A percentile compares a stretch with the other conserved stretches of the same genome.
Conservation (phyloP, 371 early-diverging fungal species). For the Umbelopsis sp. region DNA sequence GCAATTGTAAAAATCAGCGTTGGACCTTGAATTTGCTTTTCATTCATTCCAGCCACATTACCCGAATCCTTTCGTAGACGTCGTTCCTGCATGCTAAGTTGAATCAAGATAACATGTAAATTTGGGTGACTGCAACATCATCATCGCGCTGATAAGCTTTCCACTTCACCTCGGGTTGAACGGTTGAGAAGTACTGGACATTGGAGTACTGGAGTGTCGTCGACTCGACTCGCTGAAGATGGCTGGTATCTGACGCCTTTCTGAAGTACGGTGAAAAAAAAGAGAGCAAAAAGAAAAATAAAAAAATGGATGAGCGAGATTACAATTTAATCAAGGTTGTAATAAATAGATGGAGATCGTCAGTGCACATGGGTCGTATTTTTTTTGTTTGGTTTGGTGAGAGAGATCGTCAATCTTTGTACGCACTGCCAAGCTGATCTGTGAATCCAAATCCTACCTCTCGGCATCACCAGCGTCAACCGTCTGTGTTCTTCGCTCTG, state of each 20-base stretch:
- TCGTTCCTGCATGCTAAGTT: not conserved
- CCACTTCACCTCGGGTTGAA: not conserved
- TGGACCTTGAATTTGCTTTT: too few relatives aligned
- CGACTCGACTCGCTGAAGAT: not conserved
- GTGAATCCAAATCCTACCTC: not conserved
- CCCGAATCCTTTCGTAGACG: slow-evolving; percentile 11
- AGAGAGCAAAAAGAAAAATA: not conserved
- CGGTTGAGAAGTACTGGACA: slow-evolving; percentile 5
- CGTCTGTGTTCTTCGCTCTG: not conserved
- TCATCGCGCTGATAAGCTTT: not conserved
- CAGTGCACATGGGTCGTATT: not conserved
- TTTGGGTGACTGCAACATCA: not conserved
- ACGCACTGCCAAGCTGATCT: not conserved
- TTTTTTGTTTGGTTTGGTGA: not conserved
- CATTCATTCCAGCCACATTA: not conserved
- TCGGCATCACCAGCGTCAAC: not conserved
- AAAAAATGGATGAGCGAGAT: not conserved
- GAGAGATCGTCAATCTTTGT: slow-evolving; percentile 5
- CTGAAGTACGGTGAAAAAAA: not conserved
- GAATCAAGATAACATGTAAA: not conserved
- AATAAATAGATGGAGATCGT: slow-evolving; percentile 14
- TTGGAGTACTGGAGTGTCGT: slow-evolving; percentile 9
- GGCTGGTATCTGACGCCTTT: not conserved
- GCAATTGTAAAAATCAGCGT: too few relatives aligned
- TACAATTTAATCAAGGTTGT: not conserved